Percentiles rank a stretch among this genome's conserved stretches.
Conservation (phyloP, 1,139 yeast genomes). For the Diutina sp. region DNA sequence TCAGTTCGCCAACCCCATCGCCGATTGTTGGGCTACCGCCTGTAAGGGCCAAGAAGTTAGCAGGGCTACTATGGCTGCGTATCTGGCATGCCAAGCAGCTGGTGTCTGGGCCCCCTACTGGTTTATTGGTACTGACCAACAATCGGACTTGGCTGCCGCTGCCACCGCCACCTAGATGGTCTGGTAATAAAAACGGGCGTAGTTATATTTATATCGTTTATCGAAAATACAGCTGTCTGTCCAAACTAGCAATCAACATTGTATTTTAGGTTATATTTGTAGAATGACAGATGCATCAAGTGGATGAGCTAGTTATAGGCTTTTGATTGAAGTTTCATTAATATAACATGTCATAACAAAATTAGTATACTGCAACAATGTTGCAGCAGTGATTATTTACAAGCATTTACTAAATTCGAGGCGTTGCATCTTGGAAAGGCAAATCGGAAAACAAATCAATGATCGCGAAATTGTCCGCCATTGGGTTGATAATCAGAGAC, state of each 20-base stretch:
- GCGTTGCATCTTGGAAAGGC: background rate
- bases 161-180: background rate
- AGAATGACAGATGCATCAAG: too few relatives aligned
- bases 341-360: too few relatives aligned
- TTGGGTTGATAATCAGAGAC: background rate
- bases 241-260: too few relatives aligned
- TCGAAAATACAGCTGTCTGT: too few relatives aligned
- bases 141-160: background rate
- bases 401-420: background rate
- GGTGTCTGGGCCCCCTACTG: constrained; percentile 1
- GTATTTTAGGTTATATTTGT: too few relatives aligned
- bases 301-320: too few relatives aligned
- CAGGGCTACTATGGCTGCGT: background rate
- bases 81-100: background rate
- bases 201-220: too few relatives aligned
- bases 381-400: background rate
- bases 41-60: background rate
- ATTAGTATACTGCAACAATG: too few relatives aligned
- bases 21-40: background rate
- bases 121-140: background rate
- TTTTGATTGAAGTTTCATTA: too few relatives aligned
- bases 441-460: background rate
- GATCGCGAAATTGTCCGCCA: background rate
- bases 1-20: background rate
- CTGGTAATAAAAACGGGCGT: too few relatives aligned